phyloP scores from a whole-genome alignment of 257 asterid species.

The Fraxinus quadrangulata region DNA sequence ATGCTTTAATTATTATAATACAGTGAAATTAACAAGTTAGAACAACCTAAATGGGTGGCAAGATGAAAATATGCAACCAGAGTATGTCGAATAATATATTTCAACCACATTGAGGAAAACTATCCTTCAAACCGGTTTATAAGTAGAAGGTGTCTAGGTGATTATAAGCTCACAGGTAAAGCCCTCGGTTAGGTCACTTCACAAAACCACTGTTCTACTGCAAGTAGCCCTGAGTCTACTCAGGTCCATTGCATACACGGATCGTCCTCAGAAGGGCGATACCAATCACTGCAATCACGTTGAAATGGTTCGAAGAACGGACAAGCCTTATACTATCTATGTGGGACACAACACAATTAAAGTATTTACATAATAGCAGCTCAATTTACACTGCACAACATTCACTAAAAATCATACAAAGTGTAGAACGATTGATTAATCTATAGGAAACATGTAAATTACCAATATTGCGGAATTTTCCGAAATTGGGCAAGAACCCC shows the following conservation, averaged over 20 bases:
- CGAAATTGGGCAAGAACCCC: constrained; percentile 71
- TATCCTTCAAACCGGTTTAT: too few species aligned
- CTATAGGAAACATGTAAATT: neutral
- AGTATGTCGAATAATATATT: too few species aligned
- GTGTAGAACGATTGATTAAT: neutral
- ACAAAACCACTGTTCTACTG: too few species aligned
- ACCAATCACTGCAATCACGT: neutral
- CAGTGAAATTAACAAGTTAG: neutral
- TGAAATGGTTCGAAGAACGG: neutral
- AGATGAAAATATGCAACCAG: too few species aligned
- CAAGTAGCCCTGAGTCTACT: neutral
- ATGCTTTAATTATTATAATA: neutral
- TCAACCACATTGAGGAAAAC: too few species aligned
- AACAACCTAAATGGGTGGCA: neutral
- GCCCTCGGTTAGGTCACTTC: too few species aligned
- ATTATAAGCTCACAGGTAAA: too few species aligned
- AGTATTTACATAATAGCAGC: neutral
- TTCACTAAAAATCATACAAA: neutral
- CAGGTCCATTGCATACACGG: neutral
- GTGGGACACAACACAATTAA: neutral
- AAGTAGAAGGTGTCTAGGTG: too few species aligned
- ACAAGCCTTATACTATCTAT: neutral
- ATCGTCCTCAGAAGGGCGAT: neutral
- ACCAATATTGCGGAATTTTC: constrained; percentile 75
- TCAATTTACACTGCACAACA: neutral